phyloP scores from a whole-genome alignment of 495 filamentous ascomycete genomes.

The Trichodelitschia bisporula region DNA sequence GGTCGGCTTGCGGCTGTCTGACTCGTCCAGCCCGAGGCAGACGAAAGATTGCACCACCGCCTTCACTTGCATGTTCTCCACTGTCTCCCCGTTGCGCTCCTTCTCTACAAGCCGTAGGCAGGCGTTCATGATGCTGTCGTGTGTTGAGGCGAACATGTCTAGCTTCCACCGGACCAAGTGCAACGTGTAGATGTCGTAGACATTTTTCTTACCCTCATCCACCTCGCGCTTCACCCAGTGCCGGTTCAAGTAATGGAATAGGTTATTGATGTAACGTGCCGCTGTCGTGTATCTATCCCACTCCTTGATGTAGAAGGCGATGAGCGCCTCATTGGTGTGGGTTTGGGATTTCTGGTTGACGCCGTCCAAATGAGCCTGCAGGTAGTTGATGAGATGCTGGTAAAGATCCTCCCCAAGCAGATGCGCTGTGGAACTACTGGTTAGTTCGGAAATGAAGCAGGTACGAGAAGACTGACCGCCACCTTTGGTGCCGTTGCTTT shows the following conservation, averaged over 20 bases:
- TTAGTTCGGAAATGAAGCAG: not conserved
- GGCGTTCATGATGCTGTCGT: conserved; percentile 77
- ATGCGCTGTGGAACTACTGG: conserved; percentile 32
- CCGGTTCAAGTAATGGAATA: conserved; percentile 90
- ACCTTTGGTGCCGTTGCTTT: conserved; percentile 36
- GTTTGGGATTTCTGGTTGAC: conserved; percentile 42
- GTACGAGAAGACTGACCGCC: conserved; percentile 25
- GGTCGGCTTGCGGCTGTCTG: conserved; percentile 77
- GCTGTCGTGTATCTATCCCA: conserved; percentile 91
- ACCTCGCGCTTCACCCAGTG: conserved; percentile 99
- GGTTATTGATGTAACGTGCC: conserved; percentile 87
- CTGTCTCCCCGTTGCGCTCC: conserved; percentile 92
- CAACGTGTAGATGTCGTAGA: conserved; percentile 93
- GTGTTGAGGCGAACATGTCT: conserved; percentile 65
- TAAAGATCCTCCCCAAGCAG: conserved; percentile 93
- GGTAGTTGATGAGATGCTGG: conserved; percentile 62
- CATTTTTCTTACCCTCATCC: conserved; percentile 95
- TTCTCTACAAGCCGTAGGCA: conserved; percentile 93
- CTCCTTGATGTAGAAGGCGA: conserved; percentile 89
- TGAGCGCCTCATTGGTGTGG: conserved; percentile 72
- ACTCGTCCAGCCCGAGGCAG: conserved; percentile 80
- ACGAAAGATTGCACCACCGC: conserved; percentile 94
- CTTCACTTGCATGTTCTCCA: conserved; percentile 92
- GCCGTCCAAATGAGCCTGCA: conserved; percentile 43
- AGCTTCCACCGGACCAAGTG: conserved; percentile 88